Evolutionary conservation across 768 basidiomycete species (phyloP).

Genomic region (Pleurotus eryngii): DNA sequence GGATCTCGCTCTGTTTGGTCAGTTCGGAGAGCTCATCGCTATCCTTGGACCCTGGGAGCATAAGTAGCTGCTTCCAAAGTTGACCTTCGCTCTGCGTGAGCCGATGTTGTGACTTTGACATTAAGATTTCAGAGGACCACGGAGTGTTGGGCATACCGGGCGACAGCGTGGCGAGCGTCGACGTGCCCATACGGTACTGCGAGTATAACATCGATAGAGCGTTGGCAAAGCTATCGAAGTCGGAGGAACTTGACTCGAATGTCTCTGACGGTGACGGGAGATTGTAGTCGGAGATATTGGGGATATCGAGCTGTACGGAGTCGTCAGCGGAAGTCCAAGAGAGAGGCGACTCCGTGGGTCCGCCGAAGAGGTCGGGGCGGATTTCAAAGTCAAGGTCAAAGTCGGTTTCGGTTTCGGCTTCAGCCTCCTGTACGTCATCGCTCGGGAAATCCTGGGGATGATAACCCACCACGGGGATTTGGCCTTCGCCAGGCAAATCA

Average conservation of each 20-base stretch:
- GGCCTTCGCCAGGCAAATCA: too few species aligned
- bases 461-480: neutral
- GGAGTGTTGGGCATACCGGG: conserved; percentile 20
- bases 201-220: conserved; percentile 45
- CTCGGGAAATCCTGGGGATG: neutral
- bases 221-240: conserved; percentile 26
- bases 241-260: conserved; percentile 8
- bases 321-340: too few species aligned
- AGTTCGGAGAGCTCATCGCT: conserved; percentile 27
- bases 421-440: neutral
- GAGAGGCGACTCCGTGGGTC: too few species aligned
- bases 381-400: too few species aligned
- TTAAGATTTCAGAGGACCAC: conserved; percentile 17
- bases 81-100: conserved; percentile 58
- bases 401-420: too few species aligned
- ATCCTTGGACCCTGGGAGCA: conserved; percentile 9
- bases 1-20: conserved; percentile 46
- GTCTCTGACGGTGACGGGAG: neutral
- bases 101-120: conserved; percentile 62
- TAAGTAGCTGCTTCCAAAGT: conserved; percentile 49
- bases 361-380: too few species aligned
- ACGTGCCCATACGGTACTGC: conserved; percentile 45
- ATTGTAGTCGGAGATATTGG: neutral
- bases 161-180: conserved; percentile 40
- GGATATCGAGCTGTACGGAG: too few species aligned